phyloP scores from a whole-genome alignment of 768 basidiomycete species.

The Macrolepiota fuliginosa region DNA sequence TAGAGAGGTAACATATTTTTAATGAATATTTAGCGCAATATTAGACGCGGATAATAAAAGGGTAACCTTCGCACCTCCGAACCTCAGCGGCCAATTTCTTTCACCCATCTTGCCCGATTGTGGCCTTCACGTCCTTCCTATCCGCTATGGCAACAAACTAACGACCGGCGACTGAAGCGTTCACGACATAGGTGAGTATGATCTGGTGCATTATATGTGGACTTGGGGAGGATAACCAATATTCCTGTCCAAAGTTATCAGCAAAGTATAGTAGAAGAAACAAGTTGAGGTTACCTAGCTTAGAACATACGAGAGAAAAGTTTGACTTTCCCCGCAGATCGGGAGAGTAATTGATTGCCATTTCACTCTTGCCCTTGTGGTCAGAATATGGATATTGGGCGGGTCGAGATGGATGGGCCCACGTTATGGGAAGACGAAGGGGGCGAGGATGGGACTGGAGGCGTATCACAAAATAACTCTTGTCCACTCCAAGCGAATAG shows the following conservation, averaged over 20 bases:
- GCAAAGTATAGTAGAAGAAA: neutral
- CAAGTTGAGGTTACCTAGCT: conserved; percentile 41
- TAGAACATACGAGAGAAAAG: conserved; percentile 41
- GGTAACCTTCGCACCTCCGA: conserved; percentile 36
- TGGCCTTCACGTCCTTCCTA: conserved; percentile 40
- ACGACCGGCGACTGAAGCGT: conserved; percentile 45
- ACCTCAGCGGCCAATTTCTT: conserved; percentile 48
- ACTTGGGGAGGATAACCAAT: conserved; percentile 43
- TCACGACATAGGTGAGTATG: conserved; percentile 44
- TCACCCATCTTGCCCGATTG: conserved; percentile 55
- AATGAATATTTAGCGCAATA: conserved; percentile 32
- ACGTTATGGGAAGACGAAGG: conserved; percentile 47
- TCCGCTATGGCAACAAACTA: conserved; percentile 54
- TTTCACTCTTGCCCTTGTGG: conserved; percentile 33
- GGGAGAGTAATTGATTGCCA: conserved; percentile 48
- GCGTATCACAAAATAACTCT: too few species aligned
- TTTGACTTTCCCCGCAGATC: conserved; percentile 31
- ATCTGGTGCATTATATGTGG: conserved; percentile 65
- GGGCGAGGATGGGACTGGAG: too few species aligned
- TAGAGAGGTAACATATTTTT: conserved; percentile 39
- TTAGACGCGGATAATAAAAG: neutral
- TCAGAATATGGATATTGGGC: neutral
- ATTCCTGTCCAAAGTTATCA: conserved; percentile 42
- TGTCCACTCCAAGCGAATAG: too few species aligned
- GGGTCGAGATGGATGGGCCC: conserved; percentile 19